Percentiles rank a stretch among this genome's conserved stretches.
Evolutionary conservation across 225 moss, liverwort and hornwort species (phyloP).

Genomic region (Rhytidiadelphus loreus): DNA sequence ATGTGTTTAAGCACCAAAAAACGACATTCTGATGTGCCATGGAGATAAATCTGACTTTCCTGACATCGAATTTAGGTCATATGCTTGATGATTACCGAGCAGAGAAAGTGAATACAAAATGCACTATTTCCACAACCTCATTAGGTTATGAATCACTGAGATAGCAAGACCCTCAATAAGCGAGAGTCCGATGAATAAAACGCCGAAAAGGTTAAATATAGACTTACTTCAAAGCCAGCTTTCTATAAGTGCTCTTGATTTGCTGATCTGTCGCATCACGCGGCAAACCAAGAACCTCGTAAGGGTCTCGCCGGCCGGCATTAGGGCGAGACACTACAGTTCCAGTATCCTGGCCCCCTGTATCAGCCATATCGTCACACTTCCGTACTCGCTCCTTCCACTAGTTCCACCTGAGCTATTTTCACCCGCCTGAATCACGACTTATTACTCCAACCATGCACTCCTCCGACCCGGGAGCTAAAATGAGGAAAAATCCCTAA

Average conservation of each 20-base stretch:
- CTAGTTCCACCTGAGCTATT: not conserved
- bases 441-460: not conserved
- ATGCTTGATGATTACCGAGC: not conserved
- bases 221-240: constrained; percentile 91
- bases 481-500: not conserved
- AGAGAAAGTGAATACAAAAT: not conserved
- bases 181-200: not conserved
- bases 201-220: not conserved
- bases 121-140: not conserved
- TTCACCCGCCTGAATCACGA: not conserved
- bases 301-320: constrained; percentile 80
- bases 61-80: not conserved
- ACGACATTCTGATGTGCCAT: not conserved
- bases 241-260: constrained; percentile 91
- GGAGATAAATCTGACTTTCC: not conserved
- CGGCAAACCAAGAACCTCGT: constrained; percentile 79
- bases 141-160: not conserved
- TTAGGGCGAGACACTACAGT: constrained; percentile 38
- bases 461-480: not conserved
- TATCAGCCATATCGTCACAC: constrained; percentile 50
- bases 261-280: constrained; percentile 87
- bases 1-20: not conserved
- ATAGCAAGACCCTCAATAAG: not conserved
- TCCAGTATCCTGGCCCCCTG: constrained; percentile 43
- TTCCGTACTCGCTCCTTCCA: not conserved